Evolutionary conservation across 2,329 filamentous ascomycete species (phyloP), one percentile per base, ranked within the genome.

Genomic region (Alternaria atra): DNA sequence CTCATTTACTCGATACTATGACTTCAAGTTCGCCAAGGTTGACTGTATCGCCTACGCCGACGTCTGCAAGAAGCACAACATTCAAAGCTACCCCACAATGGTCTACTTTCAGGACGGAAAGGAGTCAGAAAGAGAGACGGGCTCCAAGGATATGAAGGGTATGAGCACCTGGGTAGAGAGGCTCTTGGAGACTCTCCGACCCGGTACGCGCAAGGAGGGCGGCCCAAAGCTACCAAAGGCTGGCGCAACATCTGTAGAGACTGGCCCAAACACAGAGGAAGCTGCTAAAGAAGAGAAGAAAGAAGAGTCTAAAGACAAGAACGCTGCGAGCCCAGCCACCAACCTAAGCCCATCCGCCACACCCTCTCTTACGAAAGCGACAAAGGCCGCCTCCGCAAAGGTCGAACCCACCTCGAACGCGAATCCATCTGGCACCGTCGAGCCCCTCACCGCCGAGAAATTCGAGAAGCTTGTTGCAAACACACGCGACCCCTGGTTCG

Each of bases 401-500:
- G 64, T 63, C 34, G 66, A 66, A n/a, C 66, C 73, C 2, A 60
- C 70, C 47, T 72, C 73, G 25, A 73, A 76, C 10, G 67, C 91
- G 23, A 98, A 99, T 68, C 86, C 88, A 4, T 84, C 90, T 40
- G 95, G 95, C 6, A 83, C 86, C 15, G 96, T 93, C 6, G 84
- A 93, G 34, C 80, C 89, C 6, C 85, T 99, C 53, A 93, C 89
- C 2, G 90, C 91, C 0, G 93, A 97, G 75, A 92, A 84, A 65
- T 99, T 99, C 82, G 90, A 96, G 76, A 89, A 87, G 59, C 83
- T 90, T 37, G 94, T 99, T 47, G 97, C 93, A 3, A 91, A 90
- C 77, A 93, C 93, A 0, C 88, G 91, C 65, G 93, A 98, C 65
- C 90, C 94, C 6, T 99, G 95, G 95, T 97, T 99, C 75, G 89